Conservation (phyloP, 306 rosid genomes). For the Acmispon strigosus region DNA sequence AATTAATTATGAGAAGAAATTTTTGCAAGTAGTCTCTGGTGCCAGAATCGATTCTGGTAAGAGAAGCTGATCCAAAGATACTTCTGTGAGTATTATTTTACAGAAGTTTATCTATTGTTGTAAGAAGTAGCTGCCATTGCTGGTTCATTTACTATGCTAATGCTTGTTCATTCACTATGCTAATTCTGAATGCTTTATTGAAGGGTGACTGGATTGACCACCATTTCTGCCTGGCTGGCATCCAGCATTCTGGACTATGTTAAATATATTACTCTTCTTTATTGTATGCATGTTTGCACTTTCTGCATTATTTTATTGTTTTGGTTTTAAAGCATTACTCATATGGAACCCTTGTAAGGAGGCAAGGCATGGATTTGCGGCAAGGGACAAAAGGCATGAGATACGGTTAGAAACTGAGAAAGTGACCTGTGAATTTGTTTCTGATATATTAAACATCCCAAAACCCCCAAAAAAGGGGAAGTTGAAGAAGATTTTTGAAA, state of each 20-base stretch:
- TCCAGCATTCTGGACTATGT: conserved; percentile 16
- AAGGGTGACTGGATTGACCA: conserved; percentile 22
- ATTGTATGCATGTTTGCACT: conserved; percentile 34
- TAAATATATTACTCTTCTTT: not conserved
- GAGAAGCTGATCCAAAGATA: too few species aligned
- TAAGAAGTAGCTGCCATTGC: conserved; percentile 16
- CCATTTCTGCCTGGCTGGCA: conserved; percentile 23
- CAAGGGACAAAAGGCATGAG: conserved; percentile 78
- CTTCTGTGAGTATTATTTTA: not conserved
- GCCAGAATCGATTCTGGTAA: too few species aligned
- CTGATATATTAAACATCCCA: conserved; percentile 21
- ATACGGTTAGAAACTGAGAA: conserved; percentile 47
- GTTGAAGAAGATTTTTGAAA: conserved; percentile 24
- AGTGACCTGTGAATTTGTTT: conserved; percentile 43
- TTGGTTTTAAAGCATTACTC: conserved; percentile 36
- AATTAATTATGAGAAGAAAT: too few species aligned
- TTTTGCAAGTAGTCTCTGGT: too few species aligned
- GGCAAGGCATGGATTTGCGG: conserved; percentile 88
- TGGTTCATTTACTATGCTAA: conserved; percentile 18
- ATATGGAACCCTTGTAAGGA: conserved; percentile 59
- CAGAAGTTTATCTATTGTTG: not conserved
- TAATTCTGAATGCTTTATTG: conserved; percentile 18
- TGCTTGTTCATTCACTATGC: conserved; percentile 16
- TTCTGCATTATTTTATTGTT: conserved; percentile 36
- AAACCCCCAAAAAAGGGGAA: conserved; percentile 29